These are phyloP conservation scores for Fragosphaeria purpurea DNA, from an alignment of 2,329 filamentous ascomycete genomes.

Conservation along the genomic window DNA sequence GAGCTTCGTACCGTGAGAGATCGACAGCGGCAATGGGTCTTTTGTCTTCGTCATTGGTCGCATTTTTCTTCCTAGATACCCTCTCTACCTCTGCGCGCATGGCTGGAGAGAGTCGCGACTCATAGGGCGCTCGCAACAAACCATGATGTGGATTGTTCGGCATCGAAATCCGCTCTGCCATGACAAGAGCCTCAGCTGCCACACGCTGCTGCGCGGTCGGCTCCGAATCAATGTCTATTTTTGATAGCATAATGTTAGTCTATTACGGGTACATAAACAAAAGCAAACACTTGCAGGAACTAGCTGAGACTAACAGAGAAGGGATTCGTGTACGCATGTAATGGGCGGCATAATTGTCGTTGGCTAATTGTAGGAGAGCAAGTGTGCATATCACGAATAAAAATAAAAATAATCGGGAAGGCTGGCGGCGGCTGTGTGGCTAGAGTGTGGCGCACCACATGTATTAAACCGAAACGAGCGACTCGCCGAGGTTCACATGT, in stretches of 20 bases:
- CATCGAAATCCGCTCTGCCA: slow-evolving; percentile 46
- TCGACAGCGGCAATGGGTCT: slow-evolving; percentile 53
- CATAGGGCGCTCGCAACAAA: slow-evolving; percentile 42
- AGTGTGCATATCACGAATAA: too few relatives aligned
- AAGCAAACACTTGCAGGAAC: background rate
- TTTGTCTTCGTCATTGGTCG: slow-evolving; percentile 4
- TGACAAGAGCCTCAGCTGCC: slow-evolving; percentile 60
- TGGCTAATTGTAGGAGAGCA: too few relatives aligned
- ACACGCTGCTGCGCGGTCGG: slow-evolving; percentile 53
- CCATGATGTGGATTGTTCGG: slow-evolving; percentile 41
- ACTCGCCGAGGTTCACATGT: too few relatives aligned
- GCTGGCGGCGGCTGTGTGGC: too few relatives aligned
- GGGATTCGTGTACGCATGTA: slow-evolving; percentile 63
- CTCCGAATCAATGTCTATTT: slow-evolving; percentile 68
- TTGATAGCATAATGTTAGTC: too few relatives aligned
- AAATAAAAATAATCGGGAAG: too few relatives aligned
- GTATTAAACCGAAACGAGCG: too few relatives aligned
- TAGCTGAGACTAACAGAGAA: slow-evolving; percentile 54
- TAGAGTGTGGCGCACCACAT: too few relatives aligned
- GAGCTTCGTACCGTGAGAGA: slow-evolving; percentile 71
- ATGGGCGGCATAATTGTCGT: slow-evolving; percentile 46
- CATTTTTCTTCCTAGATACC: slow-evolving; percentile 1
- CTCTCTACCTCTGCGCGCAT: slow-evolving; percentile 52
- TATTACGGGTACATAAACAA: too few relatives aligned
- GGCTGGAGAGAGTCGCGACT: slow-evolving; percentile 52